Conservation (phyloP, 768 basidiomycete genomes). For the Podaxis sp. region DNA sequence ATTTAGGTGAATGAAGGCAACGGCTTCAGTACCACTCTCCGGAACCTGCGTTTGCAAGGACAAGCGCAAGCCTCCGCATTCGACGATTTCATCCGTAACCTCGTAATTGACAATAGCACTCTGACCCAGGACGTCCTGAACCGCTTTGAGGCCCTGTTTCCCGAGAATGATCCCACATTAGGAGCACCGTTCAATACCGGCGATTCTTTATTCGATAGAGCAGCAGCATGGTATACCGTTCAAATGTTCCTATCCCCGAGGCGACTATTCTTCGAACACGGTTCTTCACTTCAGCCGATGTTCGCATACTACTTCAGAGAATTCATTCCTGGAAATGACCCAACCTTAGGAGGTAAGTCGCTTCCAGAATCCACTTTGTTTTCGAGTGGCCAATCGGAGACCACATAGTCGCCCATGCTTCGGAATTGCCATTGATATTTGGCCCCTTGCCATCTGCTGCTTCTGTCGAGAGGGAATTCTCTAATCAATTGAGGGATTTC, state of each 20-base stretch:
- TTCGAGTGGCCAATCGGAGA: background rate
- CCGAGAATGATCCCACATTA: constrained; percentile 43
- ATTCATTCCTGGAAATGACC: constrained; percentile 53
- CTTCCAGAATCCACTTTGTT: background rate
- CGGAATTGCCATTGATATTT: constrained; percentile 47
- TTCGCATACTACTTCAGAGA: constrained; percentile 57
- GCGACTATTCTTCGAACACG: constrained; percentile 48
- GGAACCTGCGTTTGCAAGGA: constrained; percentile 35
- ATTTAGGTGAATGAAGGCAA: constrained; percentile 54
- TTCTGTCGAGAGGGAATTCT: constrained; percentile 41
- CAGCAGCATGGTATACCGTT: constrained; percentile 56
- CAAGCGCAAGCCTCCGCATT: constrained; percentile 42
- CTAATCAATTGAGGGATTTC: constrained; percentile 47
- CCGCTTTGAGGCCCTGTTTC: constrained; percentile 39
- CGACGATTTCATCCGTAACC: constrained; percentile 41
- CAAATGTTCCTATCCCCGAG: constrained; percentile 53
- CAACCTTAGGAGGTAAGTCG: constrained; percentile 42
- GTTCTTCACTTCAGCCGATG: constrained; percentile 43
- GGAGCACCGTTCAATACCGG: constrained; percentile 58
- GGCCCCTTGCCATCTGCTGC: constrained; percentile 39
- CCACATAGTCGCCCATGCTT: constrained; percentile 43
- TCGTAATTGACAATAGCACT: constrained; percentile 53
- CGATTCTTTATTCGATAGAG: constrained; percentile 57
- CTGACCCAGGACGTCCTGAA: constrained; percentile 40
- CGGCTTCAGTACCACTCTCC: constrained; percentile 37